phyloP scores from a whole-genome alignment of 176 grass and related monocot genomes.

The Aegilops sharonensis region DNA sequence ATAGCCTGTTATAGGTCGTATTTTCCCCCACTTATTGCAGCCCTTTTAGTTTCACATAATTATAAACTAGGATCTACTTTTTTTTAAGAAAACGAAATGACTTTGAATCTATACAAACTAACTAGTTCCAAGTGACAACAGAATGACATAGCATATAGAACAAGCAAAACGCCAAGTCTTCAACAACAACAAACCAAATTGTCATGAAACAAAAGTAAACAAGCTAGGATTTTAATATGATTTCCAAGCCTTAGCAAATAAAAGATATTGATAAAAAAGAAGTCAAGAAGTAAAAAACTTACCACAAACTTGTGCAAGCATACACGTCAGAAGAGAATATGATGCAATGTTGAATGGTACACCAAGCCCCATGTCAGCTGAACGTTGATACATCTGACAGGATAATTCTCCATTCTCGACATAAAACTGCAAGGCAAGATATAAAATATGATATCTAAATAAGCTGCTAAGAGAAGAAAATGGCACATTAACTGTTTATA shows the following conservation, averaged over 20 bases:
- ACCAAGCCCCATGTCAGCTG: slow-evolving; percentile 91
- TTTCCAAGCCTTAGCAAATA: no score
- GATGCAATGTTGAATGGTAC: slow-evolving; percentile 91
- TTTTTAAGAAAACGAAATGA: neutral
- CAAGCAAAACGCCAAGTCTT: neutral
- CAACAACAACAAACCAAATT: neutral
- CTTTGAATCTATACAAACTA: neutral
- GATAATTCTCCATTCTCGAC: slow-evolving; percentile 81
- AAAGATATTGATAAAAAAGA: no score
- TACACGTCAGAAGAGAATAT: slow-evolving; percentile 79
- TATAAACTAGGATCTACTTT: no score
- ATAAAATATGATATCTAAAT: neutral
- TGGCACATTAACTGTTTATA: neutral
- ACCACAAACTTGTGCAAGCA: slow-evolving; percentile 94
- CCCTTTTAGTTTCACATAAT: no score
- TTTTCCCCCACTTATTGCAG: no score
- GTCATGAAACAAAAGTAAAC: neutral
- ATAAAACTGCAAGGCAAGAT: slow-evolving; percentile 49
- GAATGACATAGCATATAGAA: neutral
- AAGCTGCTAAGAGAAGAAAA: neutral
- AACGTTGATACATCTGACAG: slow-evolving; percentile 94
- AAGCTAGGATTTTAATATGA: neutral
- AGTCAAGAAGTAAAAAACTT: slow-evolving; percentile 24
- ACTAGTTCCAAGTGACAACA: neutral
- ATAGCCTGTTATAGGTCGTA: no score